Conservation (phyloP, 108 stramenopile species). For the Skeletonema marinoi region DNA sequence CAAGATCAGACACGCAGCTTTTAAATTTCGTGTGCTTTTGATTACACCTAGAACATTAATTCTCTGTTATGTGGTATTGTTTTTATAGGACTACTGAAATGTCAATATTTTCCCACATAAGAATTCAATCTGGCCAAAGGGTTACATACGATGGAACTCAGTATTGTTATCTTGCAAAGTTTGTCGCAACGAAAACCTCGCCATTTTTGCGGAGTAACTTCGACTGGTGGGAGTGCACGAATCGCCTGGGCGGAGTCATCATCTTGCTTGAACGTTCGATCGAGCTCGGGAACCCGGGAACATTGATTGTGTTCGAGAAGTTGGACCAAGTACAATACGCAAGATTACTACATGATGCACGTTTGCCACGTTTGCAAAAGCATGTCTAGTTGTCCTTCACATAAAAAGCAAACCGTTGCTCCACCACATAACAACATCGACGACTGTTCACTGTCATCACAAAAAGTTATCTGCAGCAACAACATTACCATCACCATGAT, state of each 20-base stretch:
- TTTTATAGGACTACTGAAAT: not conserved
- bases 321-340: not conserved
- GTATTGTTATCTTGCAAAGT: not conserved
- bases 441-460: not conserved
- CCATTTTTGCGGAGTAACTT: not conserved
- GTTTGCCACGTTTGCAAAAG: not conserved
- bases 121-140: not conserved
- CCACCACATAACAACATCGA: not conserved
- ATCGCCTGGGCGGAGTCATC: not conserved
- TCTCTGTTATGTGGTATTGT: too few species aligned
- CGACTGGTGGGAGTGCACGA: not conserved
- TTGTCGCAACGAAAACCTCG: not conserved
- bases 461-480: not conserved
- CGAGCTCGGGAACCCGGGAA: not conserved
- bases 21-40: not conserved
- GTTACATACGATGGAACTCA: not conserved
- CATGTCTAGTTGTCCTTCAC: not conserved
- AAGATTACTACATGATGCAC: not conserved
- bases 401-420: constrained; percentile 1
- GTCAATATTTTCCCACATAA: not conserved
- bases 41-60: not conserved
- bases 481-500: not conserved
- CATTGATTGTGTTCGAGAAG: not conserved
- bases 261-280: not conserved
- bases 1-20: not conserved